These are phyloP conservation scores for Cadophora malorum DNA, from an alignment of 2,329 filamentous ascomycete genomes.

Conservation along the genomic window DNA sequence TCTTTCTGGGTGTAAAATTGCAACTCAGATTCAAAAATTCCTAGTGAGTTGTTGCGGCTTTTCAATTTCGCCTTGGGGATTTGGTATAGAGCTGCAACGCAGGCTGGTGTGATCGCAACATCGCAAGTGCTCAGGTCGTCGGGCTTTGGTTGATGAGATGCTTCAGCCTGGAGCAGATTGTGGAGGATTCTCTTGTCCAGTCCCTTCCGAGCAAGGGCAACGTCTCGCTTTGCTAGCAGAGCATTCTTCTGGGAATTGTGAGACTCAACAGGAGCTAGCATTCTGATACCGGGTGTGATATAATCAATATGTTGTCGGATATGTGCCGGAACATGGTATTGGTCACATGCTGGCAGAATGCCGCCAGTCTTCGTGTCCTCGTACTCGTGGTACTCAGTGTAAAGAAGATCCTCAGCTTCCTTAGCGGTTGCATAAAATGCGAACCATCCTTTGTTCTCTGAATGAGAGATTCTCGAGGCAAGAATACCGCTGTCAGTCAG, in stretches of 20 bases:
- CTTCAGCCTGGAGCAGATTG: background rate
- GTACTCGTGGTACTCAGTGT: conserved; percentile 44
- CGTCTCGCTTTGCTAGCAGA: conserved; percentile 20
- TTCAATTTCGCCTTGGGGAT: background rate
- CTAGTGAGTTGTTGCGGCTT: background rate
- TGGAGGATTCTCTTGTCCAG: conserved; percentile 25
- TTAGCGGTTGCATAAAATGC: conserved; percentile 46
- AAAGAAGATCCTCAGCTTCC: conserved; percentile 47
- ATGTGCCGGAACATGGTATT: background rate
- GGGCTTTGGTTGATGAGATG: conserved; percentile 45
- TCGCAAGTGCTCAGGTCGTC: conserved; percentile 42
- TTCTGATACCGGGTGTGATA: background rate
- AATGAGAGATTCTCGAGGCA: conserved; percentile 44
- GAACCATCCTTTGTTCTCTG: conserved; percentile 48
- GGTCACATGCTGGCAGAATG: background rate
- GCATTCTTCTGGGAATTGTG: background rate
- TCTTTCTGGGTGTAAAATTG: conserved; percentile 48
- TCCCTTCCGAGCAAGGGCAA: conserved; percentile 9
- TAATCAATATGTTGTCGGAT: background rate
- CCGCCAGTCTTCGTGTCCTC: conserved; percentile 52
- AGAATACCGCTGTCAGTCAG: conserved; percentile 45
- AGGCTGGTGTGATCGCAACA: background rate
- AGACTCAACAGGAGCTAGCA: background rate
- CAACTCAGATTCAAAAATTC: conserved; percentile 48
- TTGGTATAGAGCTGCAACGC: background rate